Base-by-base conservation (phyloP, 129 eudicot species). In the Flaveria trinervia region DNA sequence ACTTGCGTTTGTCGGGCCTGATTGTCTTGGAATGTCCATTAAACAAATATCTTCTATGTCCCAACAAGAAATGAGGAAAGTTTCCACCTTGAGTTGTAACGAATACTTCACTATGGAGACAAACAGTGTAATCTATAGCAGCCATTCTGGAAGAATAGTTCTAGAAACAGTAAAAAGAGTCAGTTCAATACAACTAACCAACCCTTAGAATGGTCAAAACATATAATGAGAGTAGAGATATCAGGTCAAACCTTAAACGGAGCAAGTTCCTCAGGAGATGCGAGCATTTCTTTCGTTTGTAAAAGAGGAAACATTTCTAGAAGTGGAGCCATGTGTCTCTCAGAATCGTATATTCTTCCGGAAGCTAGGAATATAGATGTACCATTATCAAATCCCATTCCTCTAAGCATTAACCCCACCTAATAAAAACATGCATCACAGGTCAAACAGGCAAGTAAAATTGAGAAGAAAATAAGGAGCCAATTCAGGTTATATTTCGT, bases 31-130 rank as follows among this genome's bases (percentile, higher is more conserved):
- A 89, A 85, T 94, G 98, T 36, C 98, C 98, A 59, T 93, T 91
- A 78, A 85, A 94, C 56, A 94, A 3, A 65, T 85, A 91, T 89
- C 98, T 86, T 82, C 98, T 85, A 73, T 94, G 98, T 49, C 98
- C 98, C 90, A 94, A 78, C 41, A 94, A 86, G 81, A 94, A 87
- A 79, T 91, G 96, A 18, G 98, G 98, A 55, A 94, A 94, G 81
- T 94, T 94, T 72, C 98, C 98, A 39, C 98, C 98, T 86, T 94
- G 98, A 77, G 98, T 94, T 20, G 98, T 94, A 51, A 94, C 97
- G 85, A 94, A 94, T 10, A 94, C 98, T 83, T 94, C 98, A 76
- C 98, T 90, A 65, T 94, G 97, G 30, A 94, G 97, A 85, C 98
- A 94, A 2, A 94, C 97, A 9, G 98, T 94, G 85, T 94, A 94